phyloP scores from a whole-genome alignment of 2,329 filamentous ascomycete species.

The Mollisiaceae sp. region DNA sequence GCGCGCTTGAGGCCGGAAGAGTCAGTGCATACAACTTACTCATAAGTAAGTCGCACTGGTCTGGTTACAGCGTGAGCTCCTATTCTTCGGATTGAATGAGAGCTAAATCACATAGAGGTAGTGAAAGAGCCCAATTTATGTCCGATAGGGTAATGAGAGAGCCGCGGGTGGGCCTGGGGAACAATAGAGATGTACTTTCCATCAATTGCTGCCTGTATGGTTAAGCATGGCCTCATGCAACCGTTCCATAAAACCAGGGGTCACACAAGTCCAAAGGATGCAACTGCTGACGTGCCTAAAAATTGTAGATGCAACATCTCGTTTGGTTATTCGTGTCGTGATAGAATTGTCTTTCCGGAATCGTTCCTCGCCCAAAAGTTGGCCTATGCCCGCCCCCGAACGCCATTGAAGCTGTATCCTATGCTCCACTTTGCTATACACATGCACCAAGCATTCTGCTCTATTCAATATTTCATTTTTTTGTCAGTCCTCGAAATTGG shows the following conservation, averaged over 20 bases:
- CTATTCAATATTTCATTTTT: conserved; percentile 25
- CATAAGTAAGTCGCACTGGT: conserved; percentile 31
- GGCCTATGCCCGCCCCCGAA: not conserved
- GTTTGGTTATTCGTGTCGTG: not conserved
- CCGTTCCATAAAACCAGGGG: not conserved
- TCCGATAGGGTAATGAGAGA: conserved; percentile 33
- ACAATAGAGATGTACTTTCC: not conserved
- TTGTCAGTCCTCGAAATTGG: conserved; percentile 45
- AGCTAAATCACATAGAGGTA: conserved; percentile 47
- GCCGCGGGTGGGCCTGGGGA: not conserved
- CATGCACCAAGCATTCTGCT: not conserved
- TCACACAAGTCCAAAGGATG: not conserved
- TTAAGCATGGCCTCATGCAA: not conserved
- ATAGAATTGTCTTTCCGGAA: not conserved
- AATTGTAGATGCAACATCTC: not conserved
- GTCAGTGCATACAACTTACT: conserved; percentile 16
- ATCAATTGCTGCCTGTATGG: not conserved
- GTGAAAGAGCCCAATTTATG: conserved; percentile 49
- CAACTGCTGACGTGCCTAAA: not conserved
- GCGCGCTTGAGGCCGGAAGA: conserved; percentile 38
- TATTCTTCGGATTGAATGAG: conserved; percentile 51
- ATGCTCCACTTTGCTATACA: too few species aligned
- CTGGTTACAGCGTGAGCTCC: conserved; percentile 35
- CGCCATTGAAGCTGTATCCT: not conserved
- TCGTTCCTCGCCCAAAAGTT: not conserved